Evolutionary conservation across 345 rosid genomes (phyloP).

Genomic region (Diplotaxis tenuifolia): DNA sequence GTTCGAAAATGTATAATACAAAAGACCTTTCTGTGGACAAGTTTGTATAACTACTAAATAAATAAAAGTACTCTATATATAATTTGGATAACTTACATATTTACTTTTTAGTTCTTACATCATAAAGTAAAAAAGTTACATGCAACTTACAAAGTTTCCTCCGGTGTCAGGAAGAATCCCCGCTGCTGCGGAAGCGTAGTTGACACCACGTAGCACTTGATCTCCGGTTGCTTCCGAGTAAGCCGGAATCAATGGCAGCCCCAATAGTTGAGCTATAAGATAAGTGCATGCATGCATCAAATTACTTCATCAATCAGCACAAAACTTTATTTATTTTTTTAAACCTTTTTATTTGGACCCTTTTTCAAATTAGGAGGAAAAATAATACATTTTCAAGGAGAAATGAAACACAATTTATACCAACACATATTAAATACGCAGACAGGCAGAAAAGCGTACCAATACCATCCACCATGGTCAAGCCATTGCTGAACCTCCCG

Average conservation of each 20-base stretch:
- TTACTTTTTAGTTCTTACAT: background rate
- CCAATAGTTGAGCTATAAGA: conserved; percentile 66
- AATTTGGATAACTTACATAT: background rate
- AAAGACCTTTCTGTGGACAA: background rate
- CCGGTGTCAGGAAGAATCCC: conserved; percentile 92
- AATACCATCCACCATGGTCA: conserved; percentile 89
- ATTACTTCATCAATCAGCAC: background rate
- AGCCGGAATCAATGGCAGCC: conserved; percentile 85
- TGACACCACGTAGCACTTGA: conserved; percentile 75
- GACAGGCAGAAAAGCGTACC: conserved; percentile 42
- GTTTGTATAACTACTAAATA: background rate
- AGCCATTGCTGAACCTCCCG: conserved; percentile 93
- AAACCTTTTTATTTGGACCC: background rate
- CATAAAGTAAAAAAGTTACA: background rate
- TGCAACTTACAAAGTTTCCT: conserved; percentile 69
- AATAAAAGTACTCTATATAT: background rate
- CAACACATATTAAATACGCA: background rate
- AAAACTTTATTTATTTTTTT: background rate
- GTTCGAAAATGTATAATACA: background rate
- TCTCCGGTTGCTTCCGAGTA: conserved; percentile 73
- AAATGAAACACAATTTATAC: background rate
- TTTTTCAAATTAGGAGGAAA: background rate
- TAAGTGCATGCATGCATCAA: conserved; percentile 26
- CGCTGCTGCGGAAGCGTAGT: conserved; percentile 97
- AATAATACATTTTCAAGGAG: background rate